Percentiles rank a stretch among this genome's conserved stretches.
These are phyloP conservation scores for Fusarium sp. DNA, from an alignment of 2,329 filamentous ascomycete species.

Conservation along the genomic window DNA sequence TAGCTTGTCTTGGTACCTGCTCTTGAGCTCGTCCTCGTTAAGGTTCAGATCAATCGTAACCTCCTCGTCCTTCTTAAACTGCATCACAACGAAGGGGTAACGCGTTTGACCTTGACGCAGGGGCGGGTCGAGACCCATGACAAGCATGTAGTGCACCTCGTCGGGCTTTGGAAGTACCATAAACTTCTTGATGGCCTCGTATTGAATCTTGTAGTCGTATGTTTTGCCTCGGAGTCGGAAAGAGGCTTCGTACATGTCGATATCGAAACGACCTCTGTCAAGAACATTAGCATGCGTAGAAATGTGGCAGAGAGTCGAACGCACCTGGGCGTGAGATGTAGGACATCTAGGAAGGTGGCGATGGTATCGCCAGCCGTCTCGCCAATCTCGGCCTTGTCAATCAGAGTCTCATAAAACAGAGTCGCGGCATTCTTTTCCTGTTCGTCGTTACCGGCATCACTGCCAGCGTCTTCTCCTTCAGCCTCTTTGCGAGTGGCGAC, in stretches of 20 bases:
- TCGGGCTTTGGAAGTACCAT: slow-evolving; percentile 99
- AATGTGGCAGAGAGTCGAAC: slow-evolving; percentile 13
- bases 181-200: slow-evolving; percentile 97
- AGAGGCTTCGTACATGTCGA: slow-evolving; percentile 98
- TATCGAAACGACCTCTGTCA: slow-evolving; percentile 94
- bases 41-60: slow-evolving; percentile 97
- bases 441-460: slow-evolving; percentile 58
- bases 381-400: slow-evolving; percentile 98
- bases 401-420: slow-evolving; percentile 97
- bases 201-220: slow-evolving; percentile 99
- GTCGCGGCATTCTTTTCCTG: slow-evolving; percentile 95
- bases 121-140: slow-evolving; percentile 92
- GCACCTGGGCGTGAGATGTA: slow-evolving; percentile 94
- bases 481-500: slow-evolving; percentile 81
- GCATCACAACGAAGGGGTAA: slow-evolving; percentile 99
- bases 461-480: slow-evolving; percentile 76
- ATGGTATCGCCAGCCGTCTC: slow-evolving; percentile 99
- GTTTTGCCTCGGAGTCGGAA: slow-evolving; percentile 98
- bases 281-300: slow-evolving; percentile 7
- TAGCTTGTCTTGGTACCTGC: slow-evolving; percentile 89
- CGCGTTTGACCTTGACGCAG: slow-evolving; percentile 96
- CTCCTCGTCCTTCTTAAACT: slow-evolving; percentile 97
- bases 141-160: slow-evolving; percentile 94
- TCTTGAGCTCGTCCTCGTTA: slow-evolving; percentile 86
- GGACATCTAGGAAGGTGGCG: slow-evolving; percentile 94